Evolutionary conservation across 805 yeast genomes (phyloP).

Genomic region (Pichia pseudocactophila): DNA sequence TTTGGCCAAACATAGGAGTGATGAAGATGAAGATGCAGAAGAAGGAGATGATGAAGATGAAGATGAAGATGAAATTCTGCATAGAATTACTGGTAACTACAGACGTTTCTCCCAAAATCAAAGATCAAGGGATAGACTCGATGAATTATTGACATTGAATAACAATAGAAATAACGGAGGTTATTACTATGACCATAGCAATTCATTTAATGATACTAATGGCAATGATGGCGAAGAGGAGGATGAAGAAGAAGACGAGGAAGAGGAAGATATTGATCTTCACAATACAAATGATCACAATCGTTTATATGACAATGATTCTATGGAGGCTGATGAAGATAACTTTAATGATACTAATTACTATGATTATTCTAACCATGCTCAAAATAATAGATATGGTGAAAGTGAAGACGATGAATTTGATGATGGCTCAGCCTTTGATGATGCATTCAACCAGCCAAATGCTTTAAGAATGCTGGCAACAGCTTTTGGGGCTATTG

Average conservation of each 20-base stretch:
- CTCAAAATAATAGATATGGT: slow-evolving; percentile 11
- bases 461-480: slow-evolving; percentile 11
- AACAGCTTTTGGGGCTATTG: slow-evolving; percentile 5
- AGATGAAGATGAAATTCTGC: slow-evolving; percentile 26
- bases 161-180: slow-evolving; percentile 7
- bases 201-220: slow-evolving; percentile 1
- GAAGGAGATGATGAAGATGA: slow-evolving; percentile 18
- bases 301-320: slow-evolving; percentile 12
- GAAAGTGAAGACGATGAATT: background rate
- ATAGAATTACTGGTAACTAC: slow-evolving; percentile 34
- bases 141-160: slow-evolving; percentile 13
- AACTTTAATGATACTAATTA: slow-evolving; percentile 13
- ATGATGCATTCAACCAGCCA: background rate
- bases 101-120: slow-evolving; percentile 25
- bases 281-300: slow-evolving; percentile 13
- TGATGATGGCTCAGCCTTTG: background rate
- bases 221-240: slow-evolving; percentile 9
- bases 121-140: slow-evolving; percentile 9
- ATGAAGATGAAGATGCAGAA: slow-evolving; percentile 5
- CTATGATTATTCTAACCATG: background rate
- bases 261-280: slow-evolving; percentile 4
- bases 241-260: slow-evolving; percentile 17
- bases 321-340: slow-evolving; percentile 22
- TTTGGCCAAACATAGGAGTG: too few species aligned
- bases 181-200: background rate